Evolutionary conservation across 2,329 filamentous ascomycete species (phyloP).

Genomic region (Cordyceps javanica): DNA sequence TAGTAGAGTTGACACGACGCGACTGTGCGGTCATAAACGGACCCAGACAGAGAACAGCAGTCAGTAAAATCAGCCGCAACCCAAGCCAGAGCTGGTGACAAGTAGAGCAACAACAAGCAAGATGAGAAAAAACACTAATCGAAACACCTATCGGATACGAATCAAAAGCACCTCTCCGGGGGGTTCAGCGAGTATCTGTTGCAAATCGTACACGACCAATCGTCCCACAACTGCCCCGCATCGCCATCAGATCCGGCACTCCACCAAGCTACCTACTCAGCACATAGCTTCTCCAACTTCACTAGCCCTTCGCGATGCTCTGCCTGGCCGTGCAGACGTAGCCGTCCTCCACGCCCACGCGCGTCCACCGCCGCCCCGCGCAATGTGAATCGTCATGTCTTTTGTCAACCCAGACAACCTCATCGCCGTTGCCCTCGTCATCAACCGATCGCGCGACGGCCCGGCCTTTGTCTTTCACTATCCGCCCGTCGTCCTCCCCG

Average conservation of each 20-base stretch:
- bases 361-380: not conserved
- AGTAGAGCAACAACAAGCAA: no score
- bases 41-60: no score
- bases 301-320: not conserved
- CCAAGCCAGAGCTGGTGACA: no score
- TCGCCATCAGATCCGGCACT: not conserved
- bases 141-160: no score
- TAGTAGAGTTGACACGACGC: no score
- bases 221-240: not conserved
- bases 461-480: conserved; percentile 84
- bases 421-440: conserved; percentile 67
- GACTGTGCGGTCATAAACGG: no score
- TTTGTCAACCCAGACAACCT: conserved; percentile 50
- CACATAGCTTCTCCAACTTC: not conserved
- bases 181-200: no score
- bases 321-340: not conserved
- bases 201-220: not conserved
- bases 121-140: no score
- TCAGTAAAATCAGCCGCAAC: no score
- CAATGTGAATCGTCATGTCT: conserved; percentile 31
- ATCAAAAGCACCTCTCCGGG: no score
- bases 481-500: conserved; percentile 51
- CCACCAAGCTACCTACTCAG: not conserved
- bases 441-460: conserved; percentile 69
- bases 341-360: not conserved